These are phyloP conservation scores for Aegilops longissima DNA, from an alignment of 176 grass and related monocot species.

Conservation along the genomic window DNA sequence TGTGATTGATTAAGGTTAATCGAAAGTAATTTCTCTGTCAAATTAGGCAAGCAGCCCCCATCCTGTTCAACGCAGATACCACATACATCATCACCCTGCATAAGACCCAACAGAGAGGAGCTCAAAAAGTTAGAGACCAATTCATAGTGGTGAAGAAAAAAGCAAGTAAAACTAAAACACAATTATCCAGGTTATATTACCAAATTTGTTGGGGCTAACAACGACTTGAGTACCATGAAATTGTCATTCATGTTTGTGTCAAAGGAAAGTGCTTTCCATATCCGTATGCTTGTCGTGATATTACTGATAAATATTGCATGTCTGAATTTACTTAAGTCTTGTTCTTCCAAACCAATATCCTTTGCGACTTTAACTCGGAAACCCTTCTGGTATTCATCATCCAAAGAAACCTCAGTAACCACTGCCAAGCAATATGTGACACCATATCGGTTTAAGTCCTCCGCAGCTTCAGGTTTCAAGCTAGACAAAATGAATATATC, in stretches of 20 bases:
- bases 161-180: not conserved
- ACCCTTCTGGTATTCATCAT: constrained; percentile 46
- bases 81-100: constrained; percentile 42
- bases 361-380: constrained; percentile 50
- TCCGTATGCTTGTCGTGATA: constrained; percentile 51
- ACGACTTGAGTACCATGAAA: constrained; percentile 54
- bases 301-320: constrained; percentile 59
- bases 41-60: constrained; percentile 20
- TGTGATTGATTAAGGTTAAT: constrained; percentile 70
- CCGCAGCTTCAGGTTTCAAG: constrained; percentile 28
- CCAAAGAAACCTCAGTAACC: constrained; percentile 53
- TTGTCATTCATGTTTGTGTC: constrained; percentile 33
- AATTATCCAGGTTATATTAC: constrained; percentile 31
- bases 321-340: constrained; percentile 32
- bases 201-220: constrained; percentile 42
- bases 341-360: not conserved
- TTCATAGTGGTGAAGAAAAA: not conserved
- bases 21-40: constrained; percentile 26
- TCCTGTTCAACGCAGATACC: not conserved
- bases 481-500: constrained; percentile 73
- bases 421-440: constrained; percentile 56
- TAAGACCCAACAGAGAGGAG: not conserved
- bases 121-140: not conserved
- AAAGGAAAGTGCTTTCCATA: constrained; percentile 53
- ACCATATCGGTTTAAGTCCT: constrained; percentile 44